These are phyloP conservation scores for Aspergillus pseudoterreus DNA, from an alignment of 2,329 filamentous ascomycete species.

Conservation along the genomic window DNA sequence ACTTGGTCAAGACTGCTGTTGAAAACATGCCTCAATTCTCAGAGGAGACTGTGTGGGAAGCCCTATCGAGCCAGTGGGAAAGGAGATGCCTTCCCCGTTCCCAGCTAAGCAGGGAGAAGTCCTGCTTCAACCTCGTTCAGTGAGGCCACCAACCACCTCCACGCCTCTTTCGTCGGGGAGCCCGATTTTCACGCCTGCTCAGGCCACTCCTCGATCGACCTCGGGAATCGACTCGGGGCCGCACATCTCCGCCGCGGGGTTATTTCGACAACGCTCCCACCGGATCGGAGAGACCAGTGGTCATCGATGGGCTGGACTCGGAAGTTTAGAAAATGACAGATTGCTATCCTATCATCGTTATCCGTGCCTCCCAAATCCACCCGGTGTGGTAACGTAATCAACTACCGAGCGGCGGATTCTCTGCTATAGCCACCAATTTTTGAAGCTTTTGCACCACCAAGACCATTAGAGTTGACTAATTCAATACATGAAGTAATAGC, in stretches of 20 bases:
- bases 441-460: too few species aligned
- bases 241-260: conserved; percentile 1
- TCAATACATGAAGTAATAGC: too few species aligned
- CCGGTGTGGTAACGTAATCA: too few species aligned
- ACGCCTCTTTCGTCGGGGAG: conserved; percentile 1
- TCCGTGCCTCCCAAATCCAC: too few species aligned
- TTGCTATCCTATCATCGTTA: too few species aligned
- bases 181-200: too few species aligned
- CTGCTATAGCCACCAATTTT: too few species aligned
- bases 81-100: conserved; percentile 1
- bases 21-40: not conserved
- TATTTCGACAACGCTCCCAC: not conserved
- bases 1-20: not conserved
- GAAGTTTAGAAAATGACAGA: not conserved
- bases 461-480: too few species aligned
- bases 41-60: not conserved
- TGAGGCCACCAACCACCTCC: not conserved
- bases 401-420: too few species aligned
- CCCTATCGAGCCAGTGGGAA: not conserved
- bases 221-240: not conserved
- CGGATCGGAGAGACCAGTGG: not conserved
- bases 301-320: conserved; percentile 1
- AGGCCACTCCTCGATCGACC: not conserved
- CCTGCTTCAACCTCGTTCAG: not conserved
- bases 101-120: not conserved